Base-by-base conservation (phyloP, 768 basidiomycete species). In the Kockovaella imperatae region DNA sequence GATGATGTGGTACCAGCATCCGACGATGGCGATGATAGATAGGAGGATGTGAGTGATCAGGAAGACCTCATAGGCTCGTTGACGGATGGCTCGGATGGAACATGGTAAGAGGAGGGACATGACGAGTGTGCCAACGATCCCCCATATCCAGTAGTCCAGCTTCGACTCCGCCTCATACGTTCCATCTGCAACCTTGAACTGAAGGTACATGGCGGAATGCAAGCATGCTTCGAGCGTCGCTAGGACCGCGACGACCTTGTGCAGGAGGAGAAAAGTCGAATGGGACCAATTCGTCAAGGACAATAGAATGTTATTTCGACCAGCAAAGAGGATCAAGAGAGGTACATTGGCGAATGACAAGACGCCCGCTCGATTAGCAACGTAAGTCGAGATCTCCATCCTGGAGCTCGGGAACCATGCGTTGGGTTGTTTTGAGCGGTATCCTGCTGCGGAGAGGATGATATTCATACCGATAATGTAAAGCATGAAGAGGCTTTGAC, bases 11-110 rank as follows among this genome's bases (percentile, higher is more conserved):
- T 58, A 62, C 35, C 43, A 62, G n/a, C 49, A 38, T 11, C 47
- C 21, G 1, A 56, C 53, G 3, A 62, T 50, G 8, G 41, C 21
- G 0, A 30, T 49, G 4, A 58, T 13, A 11, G 56, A 56, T 6
- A 57, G 28, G n/a, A 29, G 35, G 32, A 62, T 62, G 31, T 62
- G 60, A 7, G 51, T 35, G 2, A 62, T 30, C 34, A 62, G 31
- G 48, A 62, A 62, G 48, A 57, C 26, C 43, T 62, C 60, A 44
- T 62, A 62, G 34, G 36, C 47, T n/a, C 32, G 24, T 28, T 52
- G 26, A 2, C 60, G 53, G 42, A 62, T 26, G 5, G 53, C 35
- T 15, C 29, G 32, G 42, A 58, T 54, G 11, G 60, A 62, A 13
- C 52, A 35, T n/a, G 60, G 60, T 7, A 62, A 28, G 17, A 59